Base-by-base conservation (phyloP, 305 asterid species). In the Withania somnifera region DNA sequence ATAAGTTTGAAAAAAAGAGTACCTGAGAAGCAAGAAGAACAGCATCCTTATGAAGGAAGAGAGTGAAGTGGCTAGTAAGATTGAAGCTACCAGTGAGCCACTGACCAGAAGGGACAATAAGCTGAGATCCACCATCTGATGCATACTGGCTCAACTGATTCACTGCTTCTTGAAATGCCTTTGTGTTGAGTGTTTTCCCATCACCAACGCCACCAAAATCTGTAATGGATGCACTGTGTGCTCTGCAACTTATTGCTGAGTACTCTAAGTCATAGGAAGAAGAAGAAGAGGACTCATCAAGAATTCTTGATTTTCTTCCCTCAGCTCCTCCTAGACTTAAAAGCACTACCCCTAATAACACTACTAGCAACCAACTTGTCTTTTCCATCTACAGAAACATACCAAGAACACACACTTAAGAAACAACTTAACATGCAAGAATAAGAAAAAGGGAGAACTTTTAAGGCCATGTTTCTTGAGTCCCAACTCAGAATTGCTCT, bases 191-290 rank as follows among this genome's bases (percentile, higher is more conserved):
- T 58, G 83, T 84, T 60, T 79, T 53, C 6, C 86, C 86, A 79
- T 84, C 86, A 0, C 86, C 86, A 56, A 84, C 86, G 22, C 86
- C 86, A 22, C 86, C 86, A 69, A 84, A 84, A 66, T 80, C 86
- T 19, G 57, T 69, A 30, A 84, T 67, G 0, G 81, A 67, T 57
- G 86, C 77, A 69, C 77, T 57, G 47, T 84, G 81, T 50, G 52
- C 52, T 66, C 86, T 83, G 38, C 86, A 83, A 32, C 69, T 83
- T 83, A 83, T 83, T 22, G 86, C 83, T 83, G 73, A 67, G 57
- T 83, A 83, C 73, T 78, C 83, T 50, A 78, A 64, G 3, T 80
- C 83, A 80, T 80, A 30, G 9, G 56, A 73, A 30, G 28, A 32
- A 26, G 50, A 15, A 30, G 52, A 79, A 28, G 47, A 32, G 26